A percentile compares a stretch with the other conserved stretches of the same genome.
phyloP scores from a whole-genome alignment of 2,329 filamentous ascomycete species.

The Fusarium sp. region DNA sequence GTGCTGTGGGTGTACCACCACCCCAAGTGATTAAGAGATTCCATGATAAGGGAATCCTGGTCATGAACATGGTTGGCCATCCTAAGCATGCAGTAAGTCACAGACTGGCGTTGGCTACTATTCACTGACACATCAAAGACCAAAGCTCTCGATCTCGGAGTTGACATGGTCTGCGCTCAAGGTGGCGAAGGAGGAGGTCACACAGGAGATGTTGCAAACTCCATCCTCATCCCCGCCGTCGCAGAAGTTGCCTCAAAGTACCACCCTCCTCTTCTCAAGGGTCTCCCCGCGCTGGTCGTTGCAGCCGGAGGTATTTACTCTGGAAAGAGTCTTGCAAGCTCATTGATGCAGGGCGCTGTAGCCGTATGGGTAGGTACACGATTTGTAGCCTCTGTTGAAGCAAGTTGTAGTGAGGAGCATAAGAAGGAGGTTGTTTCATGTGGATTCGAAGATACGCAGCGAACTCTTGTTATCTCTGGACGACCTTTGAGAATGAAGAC shows the following conservation, averaged over 20 bases:
- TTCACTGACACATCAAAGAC: conserved; percentile 25
- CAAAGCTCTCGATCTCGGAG: conserved; percentile 86
- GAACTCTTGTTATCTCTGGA: conserved; percentile 85
- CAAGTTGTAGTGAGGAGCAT: conserved; percentile 81
- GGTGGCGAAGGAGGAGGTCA: conserved; percentile 94
- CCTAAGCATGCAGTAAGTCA: conserved; percentile 79
- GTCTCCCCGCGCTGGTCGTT: conserved; percentile 79
- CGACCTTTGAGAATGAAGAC: conserved; percentile 81
- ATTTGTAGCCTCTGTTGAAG: conserved; percentile 86
- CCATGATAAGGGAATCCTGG: conserved; percentile 80
- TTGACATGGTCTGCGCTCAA: conserved; percentile 92
- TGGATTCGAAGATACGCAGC: conserved; percentile 78
- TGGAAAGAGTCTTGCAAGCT: conserved; percentile 81
- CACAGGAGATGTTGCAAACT: conserved; percentile 86
- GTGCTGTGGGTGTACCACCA: conserved; percentile 88
- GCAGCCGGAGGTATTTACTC: conserved; percentile 90
- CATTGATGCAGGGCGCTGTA: conserved; percentile 85
- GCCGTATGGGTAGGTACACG: conserved; percentile 96
- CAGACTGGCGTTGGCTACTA: background rate
- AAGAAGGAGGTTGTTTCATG: conserved; percentile 87
- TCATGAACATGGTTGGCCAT: conserved; percentile 98
- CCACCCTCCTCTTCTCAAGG: conserved; percentile 73
- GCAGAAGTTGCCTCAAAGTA: conserved; percentile 83
- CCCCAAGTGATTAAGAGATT: conserved; percentile 75
- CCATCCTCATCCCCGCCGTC: conserved; percentile 86